Percentiles rank a stretch among this genome's conserved stretches.
Conservation (phyloP, 192 early-diverging fungal species). For the Coemansia sp. region DNA sequence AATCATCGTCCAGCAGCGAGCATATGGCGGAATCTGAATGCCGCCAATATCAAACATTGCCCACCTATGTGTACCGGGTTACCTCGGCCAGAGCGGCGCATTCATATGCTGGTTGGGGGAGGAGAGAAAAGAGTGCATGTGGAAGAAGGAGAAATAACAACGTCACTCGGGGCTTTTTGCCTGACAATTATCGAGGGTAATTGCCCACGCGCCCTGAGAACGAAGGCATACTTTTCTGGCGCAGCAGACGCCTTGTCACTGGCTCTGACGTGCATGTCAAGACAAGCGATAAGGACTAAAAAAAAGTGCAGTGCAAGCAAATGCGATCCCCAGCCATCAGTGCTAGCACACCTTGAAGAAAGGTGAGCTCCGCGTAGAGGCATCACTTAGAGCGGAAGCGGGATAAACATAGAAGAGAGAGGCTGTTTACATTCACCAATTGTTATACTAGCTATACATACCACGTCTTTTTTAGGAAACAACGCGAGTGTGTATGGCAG, state of each 20-base stretch:
- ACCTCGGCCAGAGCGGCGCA: neutral
- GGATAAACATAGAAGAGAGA: neutral
- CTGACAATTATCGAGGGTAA: neutral
- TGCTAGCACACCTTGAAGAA: neutral
- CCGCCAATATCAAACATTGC: neutral
- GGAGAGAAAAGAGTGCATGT: neutral
- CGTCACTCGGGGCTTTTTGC: neutral
- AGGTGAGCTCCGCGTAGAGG: too few relatives aligned
- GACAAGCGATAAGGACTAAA: neutral
- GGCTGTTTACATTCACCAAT: neutral
- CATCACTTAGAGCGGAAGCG: neutral
- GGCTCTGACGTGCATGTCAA: constrained; percentile 2
- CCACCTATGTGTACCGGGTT: neutral
- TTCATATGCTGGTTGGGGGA: neutral
- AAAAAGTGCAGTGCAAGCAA: neutral
- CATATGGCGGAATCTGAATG: neutral
- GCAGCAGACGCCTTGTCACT: neutral
- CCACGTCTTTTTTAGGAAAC: neutral
- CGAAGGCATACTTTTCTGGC: neutral
- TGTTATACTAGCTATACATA: neutral
- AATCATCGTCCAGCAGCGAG: neutral
- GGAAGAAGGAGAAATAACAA: neutral
- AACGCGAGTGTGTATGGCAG: constrained; percentile 1
- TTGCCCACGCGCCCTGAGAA: constrained; percentile 11
- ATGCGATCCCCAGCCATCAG: constrained; percentile 5